These are phyloP conservation scores for Penicillium hordei DNA, from an alignment of 2,329 filamentous ascomycete species.

Conservation along the genomic window DNA sequence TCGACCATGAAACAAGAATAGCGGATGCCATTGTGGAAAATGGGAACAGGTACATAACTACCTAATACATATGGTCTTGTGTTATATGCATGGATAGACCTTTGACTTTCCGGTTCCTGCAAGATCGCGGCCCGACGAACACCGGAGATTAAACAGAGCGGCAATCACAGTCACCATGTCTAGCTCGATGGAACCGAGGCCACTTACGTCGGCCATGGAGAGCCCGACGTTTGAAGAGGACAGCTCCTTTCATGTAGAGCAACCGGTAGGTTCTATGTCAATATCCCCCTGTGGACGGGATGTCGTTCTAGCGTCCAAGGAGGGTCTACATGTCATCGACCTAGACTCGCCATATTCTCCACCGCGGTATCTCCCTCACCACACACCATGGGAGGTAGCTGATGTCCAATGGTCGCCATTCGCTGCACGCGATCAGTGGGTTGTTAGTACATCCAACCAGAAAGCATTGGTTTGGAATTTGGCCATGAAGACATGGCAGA, in stretches of 20 bases:
- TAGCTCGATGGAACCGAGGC: conserved; percentile 39
- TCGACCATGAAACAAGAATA: conserved; percentile 1
- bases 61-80: neutral
- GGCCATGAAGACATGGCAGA: conserved; percentile 66
- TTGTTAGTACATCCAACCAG: conserved; percentile 91
- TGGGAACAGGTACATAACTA: neutral
- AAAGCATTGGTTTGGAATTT: conserved; percentile 94
- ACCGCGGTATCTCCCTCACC: conserved; percentile 80
- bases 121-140: conserved; percentile 11
- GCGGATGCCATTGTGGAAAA: conserved; percentile 3
- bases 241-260: conserved; percentile 78
- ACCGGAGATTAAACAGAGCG: conserved; percentile 7
- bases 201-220: conserved; percentile 64
- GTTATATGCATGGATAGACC: conserved; percentile 4
- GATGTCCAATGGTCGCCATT: conserved; percentile 98
- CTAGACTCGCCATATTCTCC: conserved; percentile 85
- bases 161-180: conserved; percentile 29
- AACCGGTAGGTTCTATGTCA: conserved; percentile 79
- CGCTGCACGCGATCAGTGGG: conserved; percentile 84
- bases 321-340: conserved; percentile 88
- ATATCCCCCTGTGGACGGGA: conserved; percentile 91
- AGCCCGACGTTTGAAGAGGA: conserved; percentile 86
- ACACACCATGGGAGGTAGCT: conserved; percentile 89
- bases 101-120: conserved; percentile 3
- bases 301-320: conserved; percentile 84